Percentiles rank a stretch among this genome's conserved stretches.
These are phyloP conservation scores for Neurospora discreta DNA, from an alignment of 495 filamentous ascomycete species.

Conservation along the genomic window DNA sequence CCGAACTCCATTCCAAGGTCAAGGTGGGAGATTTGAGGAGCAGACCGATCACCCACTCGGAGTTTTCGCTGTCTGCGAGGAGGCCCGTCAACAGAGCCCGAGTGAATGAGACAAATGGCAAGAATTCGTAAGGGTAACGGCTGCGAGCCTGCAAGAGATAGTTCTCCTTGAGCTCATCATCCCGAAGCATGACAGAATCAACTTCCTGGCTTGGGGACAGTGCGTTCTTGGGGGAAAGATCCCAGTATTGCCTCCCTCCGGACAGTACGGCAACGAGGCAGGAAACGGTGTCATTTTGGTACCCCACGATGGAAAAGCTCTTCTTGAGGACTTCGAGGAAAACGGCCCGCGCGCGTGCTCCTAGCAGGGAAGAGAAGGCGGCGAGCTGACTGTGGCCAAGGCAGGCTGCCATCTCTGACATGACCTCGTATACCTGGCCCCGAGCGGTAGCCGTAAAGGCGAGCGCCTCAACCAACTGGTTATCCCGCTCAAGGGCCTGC, in stretches of 20 bases:
- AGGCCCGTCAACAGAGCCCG: conserved; percentile 26
- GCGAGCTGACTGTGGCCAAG: conserved; percentile 34
- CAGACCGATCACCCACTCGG: conserved; percentile 40
- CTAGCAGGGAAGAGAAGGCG: conserved; percentile 35
- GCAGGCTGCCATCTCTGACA: conserved; percentile 43
- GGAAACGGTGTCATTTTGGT: conserved; percentile 53
- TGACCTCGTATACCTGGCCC: conserved; percentile 49
- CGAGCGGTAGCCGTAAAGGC: conserved; percentile 42
- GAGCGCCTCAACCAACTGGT: conserved; percentile 23
- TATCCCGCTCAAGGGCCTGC: conserved; percentile 28
- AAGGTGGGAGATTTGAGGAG: conserved; percentile 56
- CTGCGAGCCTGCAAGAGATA: conserved; percentile 52
- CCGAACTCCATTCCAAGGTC: conserved; percentile 54
- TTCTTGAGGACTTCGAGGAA: conserved; percentile 57
- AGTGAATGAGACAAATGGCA: conserved; percentile 56
- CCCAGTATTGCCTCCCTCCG: conserved; percentile 44
- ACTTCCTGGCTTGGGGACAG: conserved; percentile 35
- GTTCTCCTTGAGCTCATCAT: conserved; percentile 41
- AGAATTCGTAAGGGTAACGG: conserved; percentile 77
- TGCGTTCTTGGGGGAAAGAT: conserved; percentile 26
- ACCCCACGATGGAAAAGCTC: conserved; percentile 46
- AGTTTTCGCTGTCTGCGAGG: conserved; percentile 35
- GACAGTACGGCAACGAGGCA: conserved; percentile 50
- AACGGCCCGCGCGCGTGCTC: conserved; percentile 41
- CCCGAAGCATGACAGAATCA: conserved; percentile 39